Evolutionary conservation across 2,329 filamentous ascomycete genomes (phyloP).

Genomic region (Moelleriella libera): DNA sequence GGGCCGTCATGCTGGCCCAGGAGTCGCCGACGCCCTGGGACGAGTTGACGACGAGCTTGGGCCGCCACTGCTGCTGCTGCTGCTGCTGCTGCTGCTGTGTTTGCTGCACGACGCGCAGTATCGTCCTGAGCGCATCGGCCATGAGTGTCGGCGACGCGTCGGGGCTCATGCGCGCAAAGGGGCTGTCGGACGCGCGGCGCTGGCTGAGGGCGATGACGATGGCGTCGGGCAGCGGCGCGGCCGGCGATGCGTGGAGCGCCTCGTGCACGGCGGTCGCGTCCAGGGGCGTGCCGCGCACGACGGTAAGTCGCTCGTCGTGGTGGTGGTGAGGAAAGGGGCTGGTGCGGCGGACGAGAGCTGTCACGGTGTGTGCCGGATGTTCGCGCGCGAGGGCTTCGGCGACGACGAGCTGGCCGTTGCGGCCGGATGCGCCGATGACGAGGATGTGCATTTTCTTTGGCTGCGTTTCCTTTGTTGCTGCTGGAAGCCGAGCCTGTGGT

Average conservation of each 20-base stretch:
- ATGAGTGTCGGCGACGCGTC: conserved; percentile 17
- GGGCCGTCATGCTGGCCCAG: conserved; percentile 22
- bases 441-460: conserved; percentile 25
- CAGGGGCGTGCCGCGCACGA: conserved; percentile 9
- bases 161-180: conserved; percentile 25
- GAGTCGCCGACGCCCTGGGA: conserved; percentile 34
- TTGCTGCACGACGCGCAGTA: not conserved
- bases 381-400: conserved; percentile 20
- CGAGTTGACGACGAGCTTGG: conserved; percentile 33
- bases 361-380: conserved; percentile 21
- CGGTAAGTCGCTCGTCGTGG: conserved; percentile 16
- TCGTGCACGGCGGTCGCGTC: conserved; percentile 16
- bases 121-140: not conserved
- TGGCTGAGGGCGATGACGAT: conserved; percentile 35
- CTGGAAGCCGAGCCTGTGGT: too few relatives aligned
- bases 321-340: conserved; percentile 1
- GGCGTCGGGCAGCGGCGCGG: conserved; percentile 12
- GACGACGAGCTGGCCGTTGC: conserved; percentile 28
- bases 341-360: conserved; percentile 29
- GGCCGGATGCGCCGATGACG: conserved; percentile 30
- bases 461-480: too few relatives aligned
- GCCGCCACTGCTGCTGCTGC: conserved; percentile 4
- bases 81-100: not conserved
- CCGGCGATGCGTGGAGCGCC: conserved; percentile 14
- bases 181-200: conserved; percentile 27